Percentiles rank a stretch among this genome's conserved stretches.
Conservation (phyloP, 768 basidiomycete species). For the Hemileccinum impolitum region DNA sequence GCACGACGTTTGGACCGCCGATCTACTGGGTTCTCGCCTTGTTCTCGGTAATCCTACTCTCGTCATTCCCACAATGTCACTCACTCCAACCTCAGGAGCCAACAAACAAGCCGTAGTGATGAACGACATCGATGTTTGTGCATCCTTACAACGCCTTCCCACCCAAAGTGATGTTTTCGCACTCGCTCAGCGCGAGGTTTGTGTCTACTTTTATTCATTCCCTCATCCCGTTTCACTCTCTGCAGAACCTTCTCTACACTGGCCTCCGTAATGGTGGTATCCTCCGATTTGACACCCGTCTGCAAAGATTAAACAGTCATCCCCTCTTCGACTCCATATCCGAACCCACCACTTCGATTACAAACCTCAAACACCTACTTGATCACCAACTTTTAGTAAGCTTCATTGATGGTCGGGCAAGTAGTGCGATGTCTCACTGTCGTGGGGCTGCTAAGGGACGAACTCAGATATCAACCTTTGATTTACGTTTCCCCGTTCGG, state of each 20-base stretch:
- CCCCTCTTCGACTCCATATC: slow-evolving; percentile 40
- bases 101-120: slow-evolving; percentile 50
- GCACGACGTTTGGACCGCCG: slow-evolving; percentile 56
- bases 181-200: slow-evolving; percentile 50
- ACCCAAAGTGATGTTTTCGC: slow-evolving; percentile 66
- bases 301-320: slow-evolving; percentile 33
- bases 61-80: not conserved
- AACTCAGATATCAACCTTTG: slow-evolving; percentile 54
- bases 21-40: slow-evolving; percentile 46
- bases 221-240: not conserved
- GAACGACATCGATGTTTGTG: slow-evolving; percentile 43
- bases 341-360: slow-evolving; percentile 43
- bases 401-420: slow-evolving; percentile 59
- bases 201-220: slow-evolving; percentile 4
- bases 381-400: slow-evolving; percentile 54
- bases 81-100: slow-evolving; percentile 41
- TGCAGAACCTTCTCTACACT: slow-evolving; percentile 49
- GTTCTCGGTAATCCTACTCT: slow-evolving; percentile 44
- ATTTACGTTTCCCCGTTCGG: slow-evolving; percentile 52
- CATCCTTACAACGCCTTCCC: slow-evolving; percentile 37
- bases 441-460: not conserved
- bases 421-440: slow-evolving; percentile 16
- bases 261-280: slow-evolving; percentile 61
- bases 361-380: slow-evolving; percentile 47
- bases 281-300: slow-evolving; percentile 55